These are phyloP conservation scores for Prunus kanzakura DNA, from an alignment of 306 rosid species.

Conservation along the genomic window DNA sequence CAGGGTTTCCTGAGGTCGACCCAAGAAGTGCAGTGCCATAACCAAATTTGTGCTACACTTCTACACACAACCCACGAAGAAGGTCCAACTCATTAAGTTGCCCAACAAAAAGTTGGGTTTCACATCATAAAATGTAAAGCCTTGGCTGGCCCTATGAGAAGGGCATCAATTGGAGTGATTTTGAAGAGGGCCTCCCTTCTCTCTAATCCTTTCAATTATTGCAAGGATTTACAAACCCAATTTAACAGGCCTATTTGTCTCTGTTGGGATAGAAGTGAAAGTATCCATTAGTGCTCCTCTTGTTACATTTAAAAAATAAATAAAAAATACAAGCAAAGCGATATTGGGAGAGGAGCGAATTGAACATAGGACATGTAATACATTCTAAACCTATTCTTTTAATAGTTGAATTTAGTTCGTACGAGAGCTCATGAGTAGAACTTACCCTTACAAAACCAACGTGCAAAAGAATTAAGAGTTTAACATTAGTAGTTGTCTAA, in stretches of 20 bases:
- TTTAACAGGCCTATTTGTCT: too few relatives aligned
- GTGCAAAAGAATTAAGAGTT: not conserved
- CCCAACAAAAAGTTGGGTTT: not conserved
- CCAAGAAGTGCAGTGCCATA: too few relatives aligned
- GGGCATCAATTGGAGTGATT: not conserved
- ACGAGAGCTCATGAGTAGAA: not conserved
- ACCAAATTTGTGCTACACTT: not conserved
- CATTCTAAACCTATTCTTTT: too few relatives aligned
- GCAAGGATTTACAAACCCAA: too few relatives aligned
- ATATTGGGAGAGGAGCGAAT: accelerated
- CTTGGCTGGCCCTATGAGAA: not conserved
- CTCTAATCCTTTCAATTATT: too few relatives aligned
- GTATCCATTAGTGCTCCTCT: too few relatives aligned
- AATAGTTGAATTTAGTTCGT: not conserved
- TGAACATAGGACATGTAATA: too few relatives aligned
- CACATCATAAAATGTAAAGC: not conserved
- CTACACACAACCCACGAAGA: not conserved
- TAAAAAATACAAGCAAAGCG: too few relatives aligned
- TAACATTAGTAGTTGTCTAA: too few relatives aligned
- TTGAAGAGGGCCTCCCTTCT: not conserved
- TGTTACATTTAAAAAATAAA: too few relatives aligned
- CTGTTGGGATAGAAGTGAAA: too few relatives aligned
- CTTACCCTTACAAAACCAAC: not conserved
- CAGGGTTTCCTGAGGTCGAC: too few relatives aligned
- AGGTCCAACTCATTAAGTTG: not conserved